These are phyloP conservation scores for Crithidia fasciculata DNA, from an alignment of 208 protist species.

Conservation along the genomic window DNA sequence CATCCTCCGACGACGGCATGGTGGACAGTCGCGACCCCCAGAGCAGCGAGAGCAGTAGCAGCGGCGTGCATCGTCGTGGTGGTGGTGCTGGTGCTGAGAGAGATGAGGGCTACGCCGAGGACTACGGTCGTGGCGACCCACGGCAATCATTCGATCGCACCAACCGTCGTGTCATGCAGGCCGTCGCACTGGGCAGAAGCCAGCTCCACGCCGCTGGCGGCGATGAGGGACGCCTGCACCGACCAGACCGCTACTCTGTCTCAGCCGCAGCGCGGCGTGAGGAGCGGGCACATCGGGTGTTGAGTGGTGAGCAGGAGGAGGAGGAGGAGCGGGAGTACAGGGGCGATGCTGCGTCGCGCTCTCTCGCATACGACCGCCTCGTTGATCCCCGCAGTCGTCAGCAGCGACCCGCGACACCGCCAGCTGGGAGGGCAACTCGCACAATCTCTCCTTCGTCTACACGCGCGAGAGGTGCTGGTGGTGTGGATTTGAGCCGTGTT, in stretches of 20 bases:
- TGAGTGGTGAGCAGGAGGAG: background rate
- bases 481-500: background rate
- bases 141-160: background rate
- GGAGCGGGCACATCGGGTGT: conserved; percentile 13
- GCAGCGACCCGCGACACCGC: background rate
- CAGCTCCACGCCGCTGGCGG: background rate
- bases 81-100: background rate
- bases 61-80: background rate
- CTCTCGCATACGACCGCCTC: conserved; percentile 22
- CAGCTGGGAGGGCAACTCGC: background rate
- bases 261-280: conserved; percentile 6
- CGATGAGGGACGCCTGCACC: conserved; percentile 18
- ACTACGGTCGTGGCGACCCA: conserved; percentile 14
- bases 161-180: conserved; percentile 1
- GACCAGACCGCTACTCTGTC: conserved; percentile 27
- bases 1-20: conserved; percentile 7
- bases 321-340: background rate
- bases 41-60: conserved; percentile 4
- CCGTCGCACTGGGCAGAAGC: conserved; percentile 2
- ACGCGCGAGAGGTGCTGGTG: background rate
- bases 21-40: conserved; percentile 13
- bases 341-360: background rate
- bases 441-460: too few species aligned
- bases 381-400: background rate
- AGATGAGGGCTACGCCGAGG: background rate